Conservation (phyloP, 805 yeast genomes). For the Suhomyces canberraensis region DNA sequence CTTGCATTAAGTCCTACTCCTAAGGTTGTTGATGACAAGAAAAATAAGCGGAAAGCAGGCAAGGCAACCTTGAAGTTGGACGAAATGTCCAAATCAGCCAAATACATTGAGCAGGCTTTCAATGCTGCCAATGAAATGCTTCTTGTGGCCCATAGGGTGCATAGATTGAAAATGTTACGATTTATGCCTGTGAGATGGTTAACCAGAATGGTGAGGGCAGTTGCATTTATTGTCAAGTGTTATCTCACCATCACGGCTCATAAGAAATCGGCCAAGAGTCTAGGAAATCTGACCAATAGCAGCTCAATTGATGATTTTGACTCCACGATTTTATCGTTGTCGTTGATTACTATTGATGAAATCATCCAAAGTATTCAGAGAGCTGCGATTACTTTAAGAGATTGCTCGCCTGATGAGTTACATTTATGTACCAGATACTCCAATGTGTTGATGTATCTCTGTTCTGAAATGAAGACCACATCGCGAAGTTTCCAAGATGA, state of each 20-base stretch:
- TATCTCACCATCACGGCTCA: constrained; percentile 61
- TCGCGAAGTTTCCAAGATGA: constrained; percentile 20
- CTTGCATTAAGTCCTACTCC: constrained; percentile 59
- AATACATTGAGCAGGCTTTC: constrained; percentile 78
- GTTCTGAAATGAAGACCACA: constrained; percentile 66
- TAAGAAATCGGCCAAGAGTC: constrained; percentile 23
- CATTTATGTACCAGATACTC: constrained; percentile 81
- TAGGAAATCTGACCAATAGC: constrained; percentile 4
- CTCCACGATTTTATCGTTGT: constrained; percentile 52
- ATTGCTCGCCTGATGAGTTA: constrained; percentile 85
- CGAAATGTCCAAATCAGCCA: constrained; percentile 69
- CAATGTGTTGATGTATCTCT: constrained; percentile 69
- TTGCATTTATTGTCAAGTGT: constrained; percentile 87
- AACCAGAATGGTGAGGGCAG: constrained; percentile 79
- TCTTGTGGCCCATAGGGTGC: constrained; percentile 66
- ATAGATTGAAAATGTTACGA: constrained; percentile 56
- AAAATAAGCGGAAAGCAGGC: constrained; percentile 14
- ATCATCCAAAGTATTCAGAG: constrained; percentile 63
- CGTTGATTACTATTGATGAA: constrained; percentile 69
- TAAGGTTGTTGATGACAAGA: constrained; percentile 14
- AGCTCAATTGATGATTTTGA: constrained; percentile 31
- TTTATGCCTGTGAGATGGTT: constrained; percentile 94
- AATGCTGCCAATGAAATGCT: constrained; percentile 80
- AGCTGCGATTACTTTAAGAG: constrained; percentile 71
- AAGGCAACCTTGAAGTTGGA: constrained; percentile 49